Evolutionary conservation across 192 early-diverging fungal genomes (phyloP).

Genomic region (Entophlyctis luteolus): DNA sequence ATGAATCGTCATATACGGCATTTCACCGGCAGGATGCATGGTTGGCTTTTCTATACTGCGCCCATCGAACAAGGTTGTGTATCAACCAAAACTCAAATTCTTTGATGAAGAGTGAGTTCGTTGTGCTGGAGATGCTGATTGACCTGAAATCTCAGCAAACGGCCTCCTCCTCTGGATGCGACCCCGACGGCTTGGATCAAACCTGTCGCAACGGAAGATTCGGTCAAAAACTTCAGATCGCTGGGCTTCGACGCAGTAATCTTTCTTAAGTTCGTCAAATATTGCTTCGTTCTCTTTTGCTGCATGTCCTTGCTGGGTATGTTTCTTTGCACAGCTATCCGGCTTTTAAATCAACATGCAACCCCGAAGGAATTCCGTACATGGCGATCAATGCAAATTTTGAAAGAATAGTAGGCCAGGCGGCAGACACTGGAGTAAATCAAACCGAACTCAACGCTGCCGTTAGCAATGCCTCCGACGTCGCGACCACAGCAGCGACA

Average conservation of each 20-base stretch:
- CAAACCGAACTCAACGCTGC: neutral
- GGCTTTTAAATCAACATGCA: too few relatives aligned
- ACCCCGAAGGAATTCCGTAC: conserved; percentile 23
- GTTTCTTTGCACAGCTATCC: neutral
- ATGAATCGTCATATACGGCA: neutral
- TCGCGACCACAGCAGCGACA: neutral
- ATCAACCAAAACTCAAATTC: conserved; percentile 44
- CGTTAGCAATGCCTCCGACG: neutral
- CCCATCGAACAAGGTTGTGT: conserved; percentile 39
- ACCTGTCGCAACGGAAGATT: conserved; percentile 29
- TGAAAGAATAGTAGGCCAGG: conserved; percentile 12
- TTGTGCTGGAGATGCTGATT: neutral
- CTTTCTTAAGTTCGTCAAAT: conserved; percentile 42
- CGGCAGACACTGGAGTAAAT: conserved; percentile 4
- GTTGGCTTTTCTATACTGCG: conserved; percentile 42
- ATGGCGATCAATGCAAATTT: conserved; percentile 27
- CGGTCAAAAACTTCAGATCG: conserved; percentile 25
- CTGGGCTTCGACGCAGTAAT: conserved; percentile 51
- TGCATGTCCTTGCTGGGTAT: conserved; percentile 16
- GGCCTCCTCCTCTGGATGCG: conserved; percentile 25
- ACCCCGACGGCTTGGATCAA: conserved; percentile 36
- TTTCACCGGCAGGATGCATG: conserved; percentile 29
- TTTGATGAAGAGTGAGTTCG: conserved; percentile 27
- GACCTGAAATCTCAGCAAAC: conserved; percentile 15
- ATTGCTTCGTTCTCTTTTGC: conserved; percentile 30